Evolutionary conservation across 257 asterid genomes (phyloP).

Genomic region (Lantana camara): DNA sequence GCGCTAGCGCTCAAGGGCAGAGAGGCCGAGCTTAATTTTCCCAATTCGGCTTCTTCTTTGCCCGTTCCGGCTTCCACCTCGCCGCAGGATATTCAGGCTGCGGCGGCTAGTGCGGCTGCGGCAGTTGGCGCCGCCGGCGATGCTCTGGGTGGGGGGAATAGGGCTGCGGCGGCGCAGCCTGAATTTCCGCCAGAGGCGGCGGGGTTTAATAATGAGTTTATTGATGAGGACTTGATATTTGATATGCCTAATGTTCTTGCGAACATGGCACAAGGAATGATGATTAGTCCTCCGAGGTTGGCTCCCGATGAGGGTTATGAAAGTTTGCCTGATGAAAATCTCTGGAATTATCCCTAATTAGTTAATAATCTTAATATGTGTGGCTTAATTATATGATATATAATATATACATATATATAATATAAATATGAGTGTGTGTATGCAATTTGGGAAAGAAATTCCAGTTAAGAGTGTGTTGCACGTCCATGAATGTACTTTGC

Average conservation of each 20-base stretch:
- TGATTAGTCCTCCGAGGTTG: conserved; percentile 69
- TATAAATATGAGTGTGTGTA: background rate
- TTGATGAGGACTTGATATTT: conserved; percentile 72
- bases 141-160: conserved; percentile 17
- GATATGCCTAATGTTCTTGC: conserved; percentile 70
- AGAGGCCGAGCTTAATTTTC: conserved; percentile 55
- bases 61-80: conserved; percentile 65
- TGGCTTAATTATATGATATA: background rate
- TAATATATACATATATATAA: background rate
- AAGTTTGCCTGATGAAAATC: conserved; percentile 27
- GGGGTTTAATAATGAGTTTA: conserved; percentile 31
- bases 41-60: conserved; percentile 40
- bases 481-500: background rate
- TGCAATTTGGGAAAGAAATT: background rate
- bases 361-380: background rate
- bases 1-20: conserved; percentile 51
- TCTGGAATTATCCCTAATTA: conserved; percentile 55
- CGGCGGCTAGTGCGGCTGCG: conserved; percentile 62
- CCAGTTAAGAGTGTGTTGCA: conserved; percentile 17
- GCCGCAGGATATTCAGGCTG: conserved; percentile 60
- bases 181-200: background rate
- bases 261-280: conserved; percentile 77
- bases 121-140: conserved; percentile 72
- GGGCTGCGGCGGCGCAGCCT: background rate
- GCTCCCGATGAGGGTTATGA: conserved; percentile 29